Base-by-base conservation (phyloP, 345 rosid genomes). In the Turritis glabra region DNA sequence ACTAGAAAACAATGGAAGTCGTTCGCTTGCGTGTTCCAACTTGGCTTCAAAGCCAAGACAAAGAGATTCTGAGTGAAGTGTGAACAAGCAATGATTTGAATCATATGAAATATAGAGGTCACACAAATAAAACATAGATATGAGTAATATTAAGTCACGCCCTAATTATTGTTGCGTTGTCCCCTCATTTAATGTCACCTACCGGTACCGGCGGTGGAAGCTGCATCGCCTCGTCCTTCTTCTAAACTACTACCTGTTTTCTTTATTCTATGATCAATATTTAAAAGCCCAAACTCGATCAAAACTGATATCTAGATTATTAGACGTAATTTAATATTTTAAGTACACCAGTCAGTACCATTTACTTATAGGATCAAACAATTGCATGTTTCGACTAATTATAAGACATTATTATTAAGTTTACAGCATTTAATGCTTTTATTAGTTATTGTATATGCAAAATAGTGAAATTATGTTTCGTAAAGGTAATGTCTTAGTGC, bases 141-240 rank as follows among this genome's bases (percentile, higher is more conserved):
- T 59, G 73, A 74, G 69, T 75, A 43, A 41, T 8, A 44, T 32
- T 43, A 55, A 44, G 80, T 62, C 75, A 76, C 64, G 65, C 71
- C 40, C 38, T 71, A 69, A 61, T 76, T 61, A 69, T 76, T 41
- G 27, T 30, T 26, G 35, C 43, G 0, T 62, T 76, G 75, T 61
- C 79, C 40, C 47, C 74, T 43, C 70, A 69, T 76, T 75, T 53
- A 76, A 61, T 76, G 58, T 54, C 57, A 76, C 75, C 79, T 69
- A 41, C n/a, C n/a, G n/a, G n/a, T n/a, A 75, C 69, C 30, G 64
- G 38, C 74, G 74, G 64, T 75, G 74, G 64, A 52, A 32, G 48
- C 64, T 69, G 64, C 79, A 32, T 68, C 55, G 7, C 60, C 32
- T 21, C 64, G 38, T 67, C 69, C 55, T 67, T 58, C 55, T 67